A percentile compares a stretch with the other conserved stretches of the same genome.
Conservation (phyloP, 2,329 filamentous ascomycete species). For the Fusarium sp. region DNA sequence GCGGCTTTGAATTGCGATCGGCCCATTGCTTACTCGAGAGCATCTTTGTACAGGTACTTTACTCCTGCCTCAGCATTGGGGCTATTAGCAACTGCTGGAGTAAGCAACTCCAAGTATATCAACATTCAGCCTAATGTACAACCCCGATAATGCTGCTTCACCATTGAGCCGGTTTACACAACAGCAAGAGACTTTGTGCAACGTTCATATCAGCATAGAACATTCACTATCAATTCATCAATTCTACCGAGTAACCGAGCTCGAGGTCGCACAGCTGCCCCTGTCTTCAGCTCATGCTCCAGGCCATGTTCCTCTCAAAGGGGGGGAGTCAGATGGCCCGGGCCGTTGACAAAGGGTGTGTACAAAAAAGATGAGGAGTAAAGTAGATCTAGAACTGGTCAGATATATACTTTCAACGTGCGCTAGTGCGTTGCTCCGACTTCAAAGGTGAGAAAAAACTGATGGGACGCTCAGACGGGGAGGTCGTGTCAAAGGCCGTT, state of each 20-base stretch:
- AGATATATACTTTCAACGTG: constrained; percentile 23
- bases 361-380: constrained; percentile 2
- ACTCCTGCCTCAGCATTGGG: background rate
- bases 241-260: background rate
- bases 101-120: background rate
- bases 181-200: background rate
- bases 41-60: background rate
- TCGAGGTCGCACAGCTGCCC: constrained; percentile 3
- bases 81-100: background rate
- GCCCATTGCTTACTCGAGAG: background rate
- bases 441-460: constrained; percentile 5
- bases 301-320: background rate
- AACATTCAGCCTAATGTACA: background rate
- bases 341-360: constrained; percentile 27
- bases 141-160: background rate
- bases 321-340: constrained; percentile 29
- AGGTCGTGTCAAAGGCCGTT: constrained; percentile 3
- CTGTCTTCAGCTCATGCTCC: background rate
- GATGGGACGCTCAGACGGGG: constrained; percentile 17
- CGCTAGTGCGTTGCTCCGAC: constrained; percentile 8
- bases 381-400: constrained; percentile 29
- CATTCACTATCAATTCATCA: background rate
- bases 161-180: background rate
- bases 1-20: background rate
- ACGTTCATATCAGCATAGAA: background rate